A percentile compares a stretch with the other conserved stretches of the same genome.
Conservation (phyloP, 352 stramenopile genomes). For the Phytophthora litchii region DNA sequence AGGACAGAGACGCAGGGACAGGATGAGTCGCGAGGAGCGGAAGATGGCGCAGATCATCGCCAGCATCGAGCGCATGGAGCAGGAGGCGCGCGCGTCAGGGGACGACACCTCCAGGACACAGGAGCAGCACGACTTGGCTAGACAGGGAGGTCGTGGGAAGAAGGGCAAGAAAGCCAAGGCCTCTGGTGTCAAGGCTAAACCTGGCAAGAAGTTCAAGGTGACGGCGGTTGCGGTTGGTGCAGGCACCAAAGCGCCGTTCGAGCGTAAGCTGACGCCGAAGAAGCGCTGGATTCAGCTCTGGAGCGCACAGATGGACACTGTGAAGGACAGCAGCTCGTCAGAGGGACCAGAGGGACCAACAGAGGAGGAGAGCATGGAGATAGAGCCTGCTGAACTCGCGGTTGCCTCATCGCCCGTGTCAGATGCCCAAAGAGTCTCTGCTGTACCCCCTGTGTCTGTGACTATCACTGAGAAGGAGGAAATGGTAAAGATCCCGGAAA, state of each 20-base stretch:
- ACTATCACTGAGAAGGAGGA: constrained; percentile 5
- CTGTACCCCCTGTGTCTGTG: background rate
- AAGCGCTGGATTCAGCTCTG: constrained; percentile 81
- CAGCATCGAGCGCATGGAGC: constrained; percentile 81
- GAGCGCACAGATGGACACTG: constrained; percentile 52
- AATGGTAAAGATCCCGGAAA: constrained; percentile 8
- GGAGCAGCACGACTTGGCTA: constrained; percentile 30
- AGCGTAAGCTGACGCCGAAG: constrained; percentile 68
- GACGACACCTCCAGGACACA: constrained; percentile 21
- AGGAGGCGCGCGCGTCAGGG: constrained; percentile 41
- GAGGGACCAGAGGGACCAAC: constrained; percentile 7
- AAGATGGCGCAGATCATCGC: constrained; percentile 86
- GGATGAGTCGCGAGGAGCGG: constrained; percentile 75
- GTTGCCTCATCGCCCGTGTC: constrained; percentile 12
- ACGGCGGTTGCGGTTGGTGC: constrained; percentile 22
- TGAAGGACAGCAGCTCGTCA: constrained; percentile 19
- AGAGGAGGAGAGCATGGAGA: constrained; percentile 10
- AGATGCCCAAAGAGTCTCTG: constrained; percentile 12
- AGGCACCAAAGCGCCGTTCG: constrained; percentile 23
- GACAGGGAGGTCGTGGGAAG: constrained; percentile 29
- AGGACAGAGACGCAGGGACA: constrained; percentile 11
- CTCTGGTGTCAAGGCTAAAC: constrained; percentile 33
- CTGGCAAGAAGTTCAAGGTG: constrained; percentile 47
- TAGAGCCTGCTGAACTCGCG: background rate
- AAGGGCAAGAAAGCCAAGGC: constrained; percentile 42